These are phyloP conservation scores for Pestalotiopsis sp. DNA, from an alignment of 2,329 filamentous ascomycete genomes.

Conservation along the genomic window DNA sequence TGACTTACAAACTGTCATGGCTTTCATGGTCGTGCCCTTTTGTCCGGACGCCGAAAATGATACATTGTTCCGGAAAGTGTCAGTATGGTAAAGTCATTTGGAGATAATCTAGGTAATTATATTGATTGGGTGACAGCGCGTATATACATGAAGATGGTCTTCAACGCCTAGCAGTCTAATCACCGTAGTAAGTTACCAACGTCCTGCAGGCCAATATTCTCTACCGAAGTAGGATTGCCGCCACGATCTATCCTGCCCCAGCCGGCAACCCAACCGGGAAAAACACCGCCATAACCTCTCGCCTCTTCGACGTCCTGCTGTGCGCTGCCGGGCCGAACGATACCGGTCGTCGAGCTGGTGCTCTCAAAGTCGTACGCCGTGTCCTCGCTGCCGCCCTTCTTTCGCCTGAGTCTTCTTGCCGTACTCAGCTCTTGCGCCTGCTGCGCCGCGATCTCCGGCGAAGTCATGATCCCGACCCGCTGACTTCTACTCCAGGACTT, in stretches of 20 bases:
- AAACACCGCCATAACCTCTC: slow-evolving; percentile 21
- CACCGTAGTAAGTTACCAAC: slow-evolving; percentile 36
- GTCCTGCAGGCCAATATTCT: slow-evolving; percentile 39
- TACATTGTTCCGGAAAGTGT: no score
- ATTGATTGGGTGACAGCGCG: no score
- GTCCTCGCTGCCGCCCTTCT: slow-evolving; percentile 13
- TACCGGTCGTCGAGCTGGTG: slow-evolving; percentile 28
- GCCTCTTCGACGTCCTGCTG: slow-evolving; percentile 5
- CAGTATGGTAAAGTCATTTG: no score
- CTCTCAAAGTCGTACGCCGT: slow-evolving; percentile 22
- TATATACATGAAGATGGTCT: no score
- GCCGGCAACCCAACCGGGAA: slow-evolving; percentile 41
- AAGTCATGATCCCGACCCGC: slow-evolving; percentile 46
- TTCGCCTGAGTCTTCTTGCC: slow-evolving; percentile 22
- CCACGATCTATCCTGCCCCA: slow-evolving; percentile 42
- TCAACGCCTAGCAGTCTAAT: not conserved
- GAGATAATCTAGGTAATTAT: no score
- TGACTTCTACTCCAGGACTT: slow-evolving; percentile 28
- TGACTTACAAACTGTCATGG: no score
- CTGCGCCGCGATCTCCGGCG: slow-evolving; percentile 38
- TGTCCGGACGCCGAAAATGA: no score
- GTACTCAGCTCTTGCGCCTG: slow-evolving; percentile 22
- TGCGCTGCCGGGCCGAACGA: slow-evolving; percentile 18
- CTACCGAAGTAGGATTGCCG: slow-evolving; percentile 27
- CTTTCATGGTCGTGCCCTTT: no score